Base-by-base conservation (phyloP, 139 green algal genomes). In the Chlamydomonas applanata region DNA sequence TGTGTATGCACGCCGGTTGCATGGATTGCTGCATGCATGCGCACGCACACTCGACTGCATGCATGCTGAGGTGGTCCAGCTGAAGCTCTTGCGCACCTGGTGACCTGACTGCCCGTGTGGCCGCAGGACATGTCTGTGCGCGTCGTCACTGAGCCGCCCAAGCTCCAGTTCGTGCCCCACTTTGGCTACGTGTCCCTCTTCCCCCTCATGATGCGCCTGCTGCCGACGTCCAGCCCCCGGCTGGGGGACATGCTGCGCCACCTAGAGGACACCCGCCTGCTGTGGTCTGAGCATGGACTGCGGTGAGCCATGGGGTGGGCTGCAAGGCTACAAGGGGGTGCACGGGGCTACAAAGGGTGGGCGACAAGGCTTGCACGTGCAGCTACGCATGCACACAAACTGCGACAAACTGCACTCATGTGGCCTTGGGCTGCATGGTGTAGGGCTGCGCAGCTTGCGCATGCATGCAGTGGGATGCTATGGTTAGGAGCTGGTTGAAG, bases 151-250 rank as follows among this genome's bases (percentile, higher is more conserved):
- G 11, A 53, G 5, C 40, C 56, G n/a, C 92, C 92, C 1, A 25
- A 17, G 27, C 80, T 73, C 29, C 79, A 82, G 49, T 81, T 89
- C 33, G 91, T 98, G 22, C 91, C 88, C 22, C 88, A 96, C 73
- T 93, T 90, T 75, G 94, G 94, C 69, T 98, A 98, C 83, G 85
- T 96, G 27, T 90, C 79, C 32, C 85, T 98, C 34, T 98, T 98
- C 83, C 95, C 95, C 2, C 82, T 98, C 34, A 76, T 97, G 49
- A 90, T 97, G 89, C 61, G 79, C 14, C 82, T 98, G 56, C 81
- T 98, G 30, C 84, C 87, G 0, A n/a, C 86, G 2, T 80, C 85
- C 33, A 88, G 81, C 2, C 59, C 73, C 0, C 62, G 85, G 14
- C 76, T 97, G 35, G 79, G 65, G 3, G 53, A 69, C 24, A 83